Evolutionary conservation across 139 green algal genomes (phyloP), one percentile per base, ranked within the genome.

Genomic region (Limnomonas spitsbergensis): DNA sequence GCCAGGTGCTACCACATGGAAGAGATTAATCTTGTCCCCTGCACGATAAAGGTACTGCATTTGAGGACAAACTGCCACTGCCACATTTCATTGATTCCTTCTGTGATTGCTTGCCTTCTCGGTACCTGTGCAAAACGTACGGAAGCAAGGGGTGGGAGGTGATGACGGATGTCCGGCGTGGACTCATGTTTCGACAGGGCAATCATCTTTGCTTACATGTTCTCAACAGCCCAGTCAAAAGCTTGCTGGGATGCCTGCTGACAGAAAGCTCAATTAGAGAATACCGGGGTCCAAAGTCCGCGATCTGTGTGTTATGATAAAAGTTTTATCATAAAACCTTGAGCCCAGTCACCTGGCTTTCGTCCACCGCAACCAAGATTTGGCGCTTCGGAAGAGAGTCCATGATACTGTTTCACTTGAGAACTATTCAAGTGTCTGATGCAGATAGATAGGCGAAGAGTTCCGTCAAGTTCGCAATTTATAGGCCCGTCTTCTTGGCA

Each of bases 171-270:
- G n/a, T n/a, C n/a, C n/a, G 9, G 9, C 6, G 42, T 9, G 42
- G 7, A 54, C 42, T 34, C 14, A 7, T 37, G 56, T 70, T 7
- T 20, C 56, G 29, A 32, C 9, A 70, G 29, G 4, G 29, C 4
- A 24, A 32, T 37, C 7, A 7, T n/a, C n/a, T n/a, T 24, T 32
- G 29, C 56, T 70, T 40, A 74, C 34, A 74, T 9, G 32, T 74
- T 74, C 20, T 74, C 67, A 27, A 74, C 7, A 14, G 34, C 67
- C 67, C 67, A 74, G 3, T 74, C 20, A 39, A 74, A 24, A 26
- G 34, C 67, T 4, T 74, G 4, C 36, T 42, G 6, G 24, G 35
- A 74, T 7, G 67, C 9, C 67, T 74, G 67, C 26, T 35, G 9
- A 35, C 6, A 20, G 9, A 71, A 31, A n/a, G n/a, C n/a, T n/a